These are phyloP conservation scores for Isoetes engelmannii DNA, from an alignment of 83 land plant genomes.

Conservation along the genomic window DNA sequence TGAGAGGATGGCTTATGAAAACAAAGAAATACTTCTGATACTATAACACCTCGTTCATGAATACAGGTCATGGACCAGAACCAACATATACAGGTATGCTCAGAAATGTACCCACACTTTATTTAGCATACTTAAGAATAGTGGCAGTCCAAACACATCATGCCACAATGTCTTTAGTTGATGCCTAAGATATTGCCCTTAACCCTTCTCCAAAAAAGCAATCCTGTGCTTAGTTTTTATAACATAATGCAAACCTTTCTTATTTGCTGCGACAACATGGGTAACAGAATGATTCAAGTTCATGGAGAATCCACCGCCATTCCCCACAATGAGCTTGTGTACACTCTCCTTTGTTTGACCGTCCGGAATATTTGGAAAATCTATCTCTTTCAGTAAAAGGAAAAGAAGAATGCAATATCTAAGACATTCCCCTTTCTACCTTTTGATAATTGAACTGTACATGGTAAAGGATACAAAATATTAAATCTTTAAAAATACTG, in stretches of 20 bases:
- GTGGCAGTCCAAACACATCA: background rate
- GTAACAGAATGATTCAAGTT: slow-evolving; percentile 73
- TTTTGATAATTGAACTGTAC: background rate
- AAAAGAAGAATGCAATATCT: background rate
- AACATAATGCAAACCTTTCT: slow-evolving; percentile 44
- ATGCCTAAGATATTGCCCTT: background rate
- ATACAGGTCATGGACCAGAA: too few species aligned
- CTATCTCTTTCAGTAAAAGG: slow-evolving; percentile 38
- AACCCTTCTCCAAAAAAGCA: background rate
- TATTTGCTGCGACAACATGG: slow-evolving; percentile 72
- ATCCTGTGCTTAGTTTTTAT: background rate
- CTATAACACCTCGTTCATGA: too few species aligned
- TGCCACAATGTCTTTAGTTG: background rate
- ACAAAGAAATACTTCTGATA: too few species aligned
- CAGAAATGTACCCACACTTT: slow-evolving; percentile 41
- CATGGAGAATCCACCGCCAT: slow-evolving; percentile 91
- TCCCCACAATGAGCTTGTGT: slow-evolving; percentile 75
- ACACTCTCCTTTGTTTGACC: slow-evolving; percentile 51
- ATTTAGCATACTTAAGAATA: slow-evolving; percentile 53
- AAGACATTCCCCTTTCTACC: background rate
- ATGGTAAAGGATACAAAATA: slow-evolving; percentile 69
- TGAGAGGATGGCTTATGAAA: too few species aligned
- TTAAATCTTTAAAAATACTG: slow-evolving; percentile 50
- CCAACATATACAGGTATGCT: background rate
- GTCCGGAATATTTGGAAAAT: slow-evolving; percentile 57